Evolutionary conservation across 306 rosid species (phyloP).

Genomic region (Castanea mollissima): DNA sequence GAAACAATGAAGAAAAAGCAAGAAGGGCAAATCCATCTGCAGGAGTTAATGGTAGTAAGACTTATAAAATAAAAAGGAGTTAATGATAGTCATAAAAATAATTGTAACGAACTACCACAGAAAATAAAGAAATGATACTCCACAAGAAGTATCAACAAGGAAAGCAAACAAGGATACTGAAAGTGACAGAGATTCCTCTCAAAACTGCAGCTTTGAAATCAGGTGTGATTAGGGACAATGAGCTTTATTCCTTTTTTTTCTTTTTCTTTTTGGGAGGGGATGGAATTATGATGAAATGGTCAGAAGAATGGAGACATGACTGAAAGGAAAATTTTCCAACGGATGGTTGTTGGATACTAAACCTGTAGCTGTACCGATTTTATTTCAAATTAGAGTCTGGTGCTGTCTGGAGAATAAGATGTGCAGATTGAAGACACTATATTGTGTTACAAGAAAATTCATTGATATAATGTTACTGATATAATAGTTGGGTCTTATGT

Average conservation of each 20-base stretch:
- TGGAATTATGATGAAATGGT: too few relatives aligned
- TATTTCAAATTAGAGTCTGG: too few relatives aligned
- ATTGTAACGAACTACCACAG: not conserved
- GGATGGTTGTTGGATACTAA: too few relatives aligned
- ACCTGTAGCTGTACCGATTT: too few relatives aligned
- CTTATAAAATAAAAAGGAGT: not conserved
- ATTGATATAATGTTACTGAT: not conserved
- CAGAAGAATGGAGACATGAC: too few relatives aligned
- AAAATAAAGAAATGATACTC: not conserved
- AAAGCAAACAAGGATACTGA: not conserved
- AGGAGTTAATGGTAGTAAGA: not conserved
- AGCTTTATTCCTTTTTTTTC: not conserved
- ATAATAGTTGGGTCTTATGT: not conserved
- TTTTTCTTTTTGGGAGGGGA: too few relatives aligned
- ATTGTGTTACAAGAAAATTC: too few relatives aligned
- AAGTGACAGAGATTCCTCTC: not conserved
- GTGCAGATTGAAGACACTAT: too few relatives aligned
- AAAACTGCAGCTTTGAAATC: too few relatives aligned
- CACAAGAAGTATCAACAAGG: not conserved
- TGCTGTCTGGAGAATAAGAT: too few relatives aligned
- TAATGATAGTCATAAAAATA: not conserved
- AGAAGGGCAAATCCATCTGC: not conserved
- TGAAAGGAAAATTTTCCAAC: too few relatives aligned
- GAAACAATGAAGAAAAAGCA: not conserved
- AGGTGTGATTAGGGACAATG: not conserved